A percentile compares a stretch with the other conserved stretches of the same genome.
Conservation (phyloP, 345 rosid genomes). For the Melaleuca alternifolia region DNA sequence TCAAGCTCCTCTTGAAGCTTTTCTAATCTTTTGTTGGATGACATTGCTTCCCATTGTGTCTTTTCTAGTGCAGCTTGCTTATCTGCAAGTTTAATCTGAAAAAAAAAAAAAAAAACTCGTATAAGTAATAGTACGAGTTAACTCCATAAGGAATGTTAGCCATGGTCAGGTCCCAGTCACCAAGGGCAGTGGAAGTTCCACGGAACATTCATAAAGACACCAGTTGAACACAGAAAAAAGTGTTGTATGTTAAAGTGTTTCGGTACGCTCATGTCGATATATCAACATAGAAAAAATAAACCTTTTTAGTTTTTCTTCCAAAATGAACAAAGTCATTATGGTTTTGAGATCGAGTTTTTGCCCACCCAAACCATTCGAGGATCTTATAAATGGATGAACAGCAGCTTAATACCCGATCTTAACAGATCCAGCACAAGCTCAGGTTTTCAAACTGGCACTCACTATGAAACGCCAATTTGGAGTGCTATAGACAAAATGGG, state of each 20-base stretch:
- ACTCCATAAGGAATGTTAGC: not conserved
- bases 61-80: constrained; percentile 92
- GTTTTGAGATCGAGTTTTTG: not conserved
- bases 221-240: not conserved
- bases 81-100: constrained; percentile 89
- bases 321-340: not conserved
- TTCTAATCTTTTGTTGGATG: constrained; percentile 45
- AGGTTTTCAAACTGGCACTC: not conserved
- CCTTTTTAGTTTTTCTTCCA: not conserved
- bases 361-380: not conserved
- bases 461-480: not conserved
- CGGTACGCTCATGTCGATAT: not conserved
- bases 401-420: not conserved
- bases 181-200: not conserved
- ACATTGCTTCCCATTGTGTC: constrained; percentile 86
- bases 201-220: not conserved
- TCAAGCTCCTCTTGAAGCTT: constrained; percentile 72
- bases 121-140: not conserved
- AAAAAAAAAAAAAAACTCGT: not conserved
- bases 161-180: not conserved
- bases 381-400: not conserved
- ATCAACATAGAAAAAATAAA: not conserved
- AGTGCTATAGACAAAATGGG: not conserved
- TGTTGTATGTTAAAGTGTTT: not conserved
- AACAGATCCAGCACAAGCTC: not conserved